A percentile compares a stretch with the other conserved stretches of the same genome.
Evolutionary conservation across 2,329 filamentous ascomycete species (phyloP).

Genomic region (Pestalotiopsis sp.): DNA sequence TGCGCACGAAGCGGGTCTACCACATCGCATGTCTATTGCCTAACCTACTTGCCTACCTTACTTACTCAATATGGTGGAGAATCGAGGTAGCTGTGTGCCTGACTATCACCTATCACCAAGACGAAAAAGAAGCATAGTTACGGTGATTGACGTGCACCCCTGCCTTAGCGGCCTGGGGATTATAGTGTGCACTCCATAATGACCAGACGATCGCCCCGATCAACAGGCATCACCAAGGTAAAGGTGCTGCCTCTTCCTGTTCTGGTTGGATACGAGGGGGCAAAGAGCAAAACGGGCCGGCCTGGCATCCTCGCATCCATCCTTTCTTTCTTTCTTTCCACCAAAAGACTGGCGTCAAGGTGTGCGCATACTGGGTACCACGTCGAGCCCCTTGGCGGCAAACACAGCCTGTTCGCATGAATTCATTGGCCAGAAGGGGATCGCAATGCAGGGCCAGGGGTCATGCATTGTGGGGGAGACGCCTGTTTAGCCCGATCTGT

Average conservation of each 20-base stretch:
- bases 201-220: neutral
- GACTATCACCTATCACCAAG: neutral
- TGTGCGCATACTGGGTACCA: neutral
- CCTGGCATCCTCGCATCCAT: neutral
- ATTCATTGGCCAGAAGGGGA: neutral
- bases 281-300: neutral
- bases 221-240: neutral
- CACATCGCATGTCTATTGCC: neutral
- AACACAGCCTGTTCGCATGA: neutral
- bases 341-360: no score
- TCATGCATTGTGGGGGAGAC: neutral
- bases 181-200: neutral
- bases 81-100: neutral
- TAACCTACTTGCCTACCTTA: neutral
- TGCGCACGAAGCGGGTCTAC: neutral
- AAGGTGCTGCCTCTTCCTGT: neutral
- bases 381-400: neutral
- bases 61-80: neutral
- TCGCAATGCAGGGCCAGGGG: neutral
- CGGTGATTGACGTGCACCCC: slow-evolving; percentile 6
- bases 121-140: neutral
- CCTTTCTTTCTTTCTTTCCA: no score
- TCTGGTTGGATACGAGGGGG: neutral
- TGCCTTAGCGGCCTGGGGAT: neutral
- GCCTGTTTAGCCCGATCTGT: neutral